Base-by-base conservation (phyloP, 2,329 filamentous ascomycete genomes). In the Elsinoe australis region DNA sequence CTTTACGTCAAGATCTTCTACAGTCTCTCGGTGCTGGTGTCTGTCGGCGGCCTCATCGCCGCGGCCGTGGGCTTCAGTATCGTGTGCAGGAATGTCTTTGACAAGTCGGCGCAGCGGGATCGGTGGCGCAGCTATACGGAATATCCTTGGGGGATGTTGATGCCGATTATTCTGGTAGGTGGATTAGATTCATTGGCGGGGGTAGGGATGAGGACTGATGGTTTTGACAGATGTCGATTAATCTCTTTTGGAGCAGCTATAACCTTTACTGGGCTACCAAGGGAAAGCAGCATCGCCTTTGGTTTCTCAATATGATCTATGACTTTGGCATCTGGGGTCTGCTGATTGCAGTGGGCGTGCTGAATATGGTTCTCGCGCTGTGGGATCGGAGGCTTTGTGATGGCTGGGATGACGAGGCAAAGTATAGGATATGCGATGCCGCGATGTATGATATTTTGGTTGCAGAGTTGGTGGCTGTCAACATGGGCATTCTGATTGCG, bases 1-100 rank as follows among this genome's bases (percentile, higher is more conserved):
- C 36, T 41, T 22, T 41, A 41, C 36, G 36, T 41, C 12, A 41
- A 41, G 14, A 41, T 41, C 19, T 41, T 41, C 21, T 41, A 41
- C 21, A 15, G 19, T n/a, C 21, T 41, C 22, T 41, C 36, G 10
- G 10, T 41, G 5, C 21, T 41, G 7, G 26, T 21, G 21, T 41
- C 36, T n/a, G 17, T 28, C 12, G 9, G 9, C 19, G 36, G 21
- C 21, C 21, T 41, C 4, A 28, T 41, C 36, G 14, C 36, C 21
- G 36, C 21, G 1, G 36, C 10, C 14, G 17, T 26, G 12, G 36
- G 36, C 22, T 41, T 41, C 36, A 18, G 22, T 14, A 21, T 28
- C 12, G 36, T 41, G 10, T 14, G 21, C n/a, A 12, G 12, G 19
- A 21, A 41, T 41, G 36, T 41, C 36, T 41, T 41, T 22, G 36